Percentiles rank a stretch among this genome's conserved stretches.
phyloP scores from a whole-genome alignment of 805 yeast species.

The Saturnispora diversa region DNA sequence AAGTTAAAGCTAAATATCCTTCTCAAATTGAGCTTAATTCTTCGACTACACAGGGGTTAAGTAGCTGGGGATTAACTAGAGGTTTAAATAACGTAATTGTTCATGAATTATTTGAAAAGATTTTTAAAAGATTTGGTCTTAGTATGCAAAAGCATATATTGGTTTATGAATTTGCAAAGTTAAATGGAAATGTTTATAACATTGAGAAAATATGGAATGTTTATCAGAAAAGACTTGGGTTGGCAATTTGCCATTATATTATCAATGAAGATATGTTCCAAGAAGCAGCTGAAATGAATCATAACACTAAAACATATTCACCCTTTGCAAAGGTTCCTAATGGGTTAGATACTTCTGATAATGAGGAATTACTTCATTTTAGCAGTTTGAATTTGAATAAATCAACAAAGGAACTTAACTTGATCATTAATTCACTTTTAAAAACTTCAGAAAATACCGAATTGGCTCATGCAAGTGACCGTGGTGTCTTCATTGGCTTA shows the following conservation, averaged over 20 bases:
- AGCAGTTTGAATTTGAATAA: constrained; percentile 27
- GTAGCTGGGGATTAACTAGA: constrained; percentile 26
- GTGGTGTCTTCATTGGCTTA: constrained; percentile 47
- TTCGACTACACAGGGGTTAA: constrained; percentile 7
- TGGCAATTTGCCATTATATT: constrained; percentile 33
- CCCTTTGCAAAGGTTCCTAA: constrained; percentile 23
- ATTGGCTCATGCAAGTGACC: constrained; percentile 21
- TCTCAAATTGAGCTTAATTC: constrained; percentile 24
- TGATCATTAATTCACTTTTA: constrained; percentile 12
- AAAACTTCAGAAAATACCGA: constrained; percentile 5
- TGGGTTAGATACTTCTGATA: constrained; percentile 16
- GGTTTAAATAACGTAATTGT: constrained; percentile 41
- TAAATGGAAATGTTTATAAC: constrained; percentile 19
- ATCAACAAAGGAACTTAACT: constrained; percentile 11
- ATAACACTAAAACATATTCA: constrained; percentile 14
- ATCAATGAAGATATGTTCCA: constrained; percentile 28
- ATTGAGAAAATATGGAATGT: constrained; percentile 35
- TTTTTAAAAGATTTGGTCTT: constrained; percentile 55
- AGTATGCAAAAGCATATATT: constrained; percentile 66
- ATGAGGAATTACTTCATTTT: constrained; percentile 31
- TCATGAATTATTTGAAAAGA: constrained; percentile 60
- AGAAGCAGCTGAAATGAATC: constrained; percentile 17
- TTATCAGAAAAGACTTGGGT: constrained; percentile 35
- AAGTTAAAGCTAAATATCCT: constrained; percentile 48
- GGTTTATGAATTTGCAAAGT: constrained; percentile 46